phyloP scores from a whole-genome alignment of 495 filamentous ascomycete species.

The Immersiella caudata region DNA sequence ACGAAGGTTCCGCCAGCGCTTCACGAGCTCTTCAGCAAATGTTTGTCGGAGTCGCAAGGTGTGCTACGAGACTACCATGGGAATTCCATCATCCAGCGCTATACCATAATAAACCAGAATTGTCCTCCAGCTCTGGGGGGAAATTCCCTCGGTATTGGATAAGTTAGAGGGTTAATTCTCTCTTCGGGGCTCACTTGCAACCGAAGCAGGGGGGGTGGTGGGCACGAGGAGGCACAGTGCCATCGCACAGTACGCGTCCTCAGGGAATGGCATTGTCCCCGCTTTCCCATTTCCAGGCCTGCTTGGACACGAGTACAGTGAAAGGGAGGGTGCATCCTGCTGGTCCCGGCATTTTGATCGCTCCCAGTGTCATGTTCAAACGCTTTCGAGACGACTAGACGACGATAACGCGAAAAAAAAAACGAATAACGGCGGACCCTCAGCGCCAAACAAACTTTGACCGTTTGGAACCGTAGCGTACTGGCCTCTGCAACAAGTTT shows the following conservation, averaged over 20 bases:
- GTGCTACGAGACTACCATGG: background rate
- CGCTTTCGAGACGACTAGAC: slow-evolving; percentile 33
- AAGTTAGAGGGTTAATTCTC: background rate
- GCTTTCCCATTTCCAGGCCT: slow-evolving; percentile 8
- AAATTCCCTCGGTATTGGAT: background rate
- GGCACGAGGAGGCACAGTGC: background rate
- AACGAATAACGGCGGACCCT: slow-evolving; percentile 5
- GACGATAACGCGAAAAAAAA: slow-evolving; percentile 18
- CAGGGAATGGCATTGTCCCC: background rate
- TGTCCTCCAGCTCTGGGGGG: background rate
- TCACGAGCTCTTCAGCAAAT: background rate
- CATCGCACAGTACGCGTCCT: background rate
- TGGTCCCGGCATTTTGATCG: slow-evolving; percentile 24
- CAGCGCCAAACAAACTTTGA: slow-evolving; percentile 15
- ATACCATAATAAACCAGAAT: background rate
- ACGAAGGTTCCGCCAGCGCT: background rate
- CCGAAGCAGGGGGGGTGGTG: background rate
- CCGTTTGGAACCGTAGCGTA: slow-evolving; percentile 13
- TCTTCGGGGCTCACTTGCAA: background rate
- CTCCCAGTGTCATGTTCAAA: slow-evolving; percentile 37
- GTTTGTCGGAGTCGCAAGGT: background rate
- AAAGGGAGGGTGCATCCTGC: slow-evolving; percentile 16
- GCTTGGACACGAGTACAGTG: slow-evolving; percentile 1
- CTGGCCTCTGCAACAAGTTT: background rate
- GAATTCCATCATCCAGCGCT: background rate